Base-by-base conservation (phyloP, 345 rosid genomes). In the Ailanthus altissimus region DNA sequence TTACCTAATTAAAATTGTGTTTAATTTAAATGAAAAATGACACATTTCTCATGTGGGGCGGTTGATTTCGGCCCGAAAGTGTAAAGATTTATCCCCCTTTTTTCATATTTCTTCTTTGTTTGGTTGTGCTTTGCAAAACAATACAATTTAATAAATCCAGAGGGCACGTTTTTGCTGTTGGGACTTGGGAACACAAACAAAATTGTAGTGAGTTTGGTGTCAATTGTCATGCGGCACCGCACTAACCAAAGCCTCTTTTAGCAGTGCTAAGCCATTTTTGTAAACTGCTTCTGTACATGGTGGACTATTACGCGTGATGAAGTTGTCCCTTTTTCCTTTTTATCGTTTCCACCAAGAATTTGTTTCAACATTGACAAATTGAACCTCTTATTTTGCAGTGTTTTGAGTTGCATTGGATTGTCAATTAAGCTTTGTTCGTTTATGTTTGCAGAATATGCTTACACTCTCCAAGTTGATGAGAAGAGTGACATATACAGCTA, bases 401-500 rank as follows among this genome's bases (percentile, higher is more conserved):
- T 64, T 38, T 18, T 61, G 6, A 26, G 65, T 46, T 16, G 47
- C 54, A 47, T 8, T 43, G 54, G 38, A 32, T 3, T 32, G 26
- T 47, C 50, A 70, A 63, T 23, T 61, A 38, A 62, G 38, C 6
- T 0, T 0, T 62, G 38, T 70, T 6, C 50, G 59, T 72, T 51
- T 62, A 10, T 70, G 21, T 74, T 20, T 80, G 76, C 90, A 94
- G 99, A 94, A 69, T 97, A 94, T 81, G 98, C 99, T 0, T 97
- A 97, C 64, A 94, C 99, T 0, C 76, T 97, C 0, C 98, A 92
- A 80, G 98, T 97, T 43, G 99, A 94, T 25, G 98, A 94, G 73
- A 97, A 92, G 91, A 94, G 98, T 57, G 99, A 97, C 63, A 94
- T 97, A 20, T 97, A 97, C 67, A 97, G 99, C 78, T 97, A 63